These are phyloP conservation scores for Peniophora sp. DNA, from an alignment of 1,284 basidiomycete species.

Conservation along the genomic window DNA sequence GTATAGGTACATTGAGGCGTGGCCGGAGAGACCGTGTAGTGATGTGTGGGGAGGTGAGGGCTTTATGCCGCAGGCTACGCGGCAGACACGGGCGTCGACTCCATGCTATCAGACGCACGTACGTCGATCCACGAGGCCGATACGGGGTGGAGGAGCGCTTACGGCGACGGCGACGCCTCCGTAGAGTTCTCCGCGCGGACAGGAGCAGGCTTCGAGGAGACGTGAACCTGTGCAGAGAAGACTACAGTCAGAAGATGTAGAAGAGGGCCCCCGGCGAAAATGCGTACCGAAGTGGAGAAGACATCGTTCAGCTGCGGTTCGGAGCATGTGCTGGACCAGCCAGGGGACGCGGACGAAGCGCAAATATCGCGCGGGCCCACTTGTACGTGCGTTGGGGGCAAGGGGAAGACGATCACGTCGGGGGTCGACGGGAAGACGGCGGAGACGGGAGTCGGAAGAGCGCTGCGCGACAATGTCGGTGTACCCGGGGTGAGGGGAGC, in stretches of 20 bases:
- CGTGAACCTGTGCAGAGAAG: too few species aligned
- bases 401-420: not conserved
- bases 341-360: not conserved
- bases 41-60: not conserved
- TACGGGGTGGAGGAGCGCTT: too few species aligned
- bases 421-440: not conserved
- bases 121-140: too few species aligned
- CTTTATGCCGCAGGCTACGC: conserved; percentile 1
- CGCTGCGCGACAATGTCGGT: too few species aligned
- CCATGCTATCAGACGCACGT: too few species aligned
- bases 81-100: not conserved
- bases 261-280: too few species aligned
- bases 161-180: too few species aligned
- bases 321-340: not conserved
- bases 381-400: not conserved
- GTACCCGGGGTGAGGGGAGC: too few species aligned
- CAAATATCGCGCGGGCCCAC: not conserved
- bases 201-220: too few species aligned
- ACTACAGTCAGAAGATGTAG: too few species aligned
- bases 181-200: too few species aligned
- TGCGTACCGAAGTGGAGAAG: not conserved
- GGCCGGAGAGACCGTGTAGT: not conserved
- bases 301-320: not conserved
- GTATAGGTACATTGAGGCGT: not conserved
- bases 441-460: too few species aligned